Base-by-base conservation (phyloP, 495 filamentous ascomycete genomes). In the Trichoderma parareesei region DNA sequence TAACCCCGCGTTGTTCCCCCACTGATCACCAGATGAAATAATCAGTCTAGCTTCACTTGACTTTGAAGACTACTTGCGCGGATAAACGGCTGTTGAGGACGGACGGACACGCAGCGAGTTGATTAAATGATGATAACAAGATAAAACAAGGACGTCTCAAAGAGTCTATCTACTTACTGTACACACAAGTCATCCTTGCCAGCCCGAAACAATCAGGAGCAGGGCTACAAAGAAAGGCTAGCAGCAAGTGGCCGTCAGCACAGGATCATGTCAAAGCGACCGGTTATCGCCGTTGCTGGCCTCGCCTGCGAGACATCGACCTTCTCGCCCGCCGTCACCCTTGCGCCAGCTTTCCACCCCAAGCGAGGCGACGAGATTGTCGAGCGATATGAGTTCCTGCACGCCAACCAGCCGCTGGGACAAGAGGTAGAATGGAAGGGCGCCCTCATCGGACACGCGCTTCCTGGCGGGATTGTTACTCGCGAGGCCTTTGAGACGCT, bases 261-360 rank as follows among this genome's bases (percentile, higher is more conserved):
- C 18, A 57, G 46, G 61, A 1, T 27, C 7, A 73, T 76, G 74
- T 48, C 66, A 16, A 38, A 46, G 18, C 77, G 71, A 27, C 82
- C 82, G 5, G 69, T 81, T 27, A 80, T 85, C 57, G 81, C 78
- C 4, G 79, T 85, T 48, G 83, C 83, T 9, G 83, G 83, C 27
- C 73, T 85, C 7, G 81, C 81, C 60, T 84, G 81, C 65, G 83
- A 85, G 69, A 84, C 81, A 6, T 85, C 83, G 10, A 79, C 74
- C 9, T 84, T 85, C 66, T 79, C 81, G 6, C 81, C 83, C 37
- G 79, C 82, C 1, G 74, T 79, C 18, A 85, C 83, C 1, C 65
- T 72, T 1, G 80, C 81, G 4, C 71, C 77, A 11, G 83, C 79
- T 48, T 84, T 85, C 61, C 81, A 84, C 61, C 81, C 83, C 20